Conservation (phyloP, 2,329 filamentous ascomycete species). For the Monilinia fructicola region DNA sequence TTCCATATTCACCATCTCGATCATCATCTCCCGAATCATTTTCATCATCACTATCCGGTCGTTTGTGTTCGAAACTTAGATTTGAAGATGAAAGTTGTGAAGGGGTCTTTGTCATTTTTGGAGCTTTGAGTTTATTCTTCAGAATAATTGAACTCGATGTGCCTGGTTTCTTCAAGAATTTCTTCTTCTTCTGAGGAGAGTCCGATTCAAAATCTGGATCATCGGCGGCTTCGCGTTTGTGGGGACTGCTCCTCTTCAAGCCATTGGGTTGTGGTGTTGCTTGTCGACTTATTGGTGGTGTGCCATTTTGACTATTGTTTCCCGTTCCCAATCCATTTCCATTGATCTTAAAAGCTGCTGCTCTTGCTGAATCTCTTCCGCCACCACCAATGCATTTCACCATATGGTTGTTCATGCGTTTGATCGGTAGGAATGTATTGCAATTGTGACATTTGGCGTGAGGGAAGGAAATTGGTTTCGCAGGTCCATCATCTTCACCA, state of each 20-base stretch:
- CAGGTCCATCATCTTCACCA: slow-evolving; percentile 48
- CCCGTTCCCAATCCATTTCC: slow-evolving; percentile 45
- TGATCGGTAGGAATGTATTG: slow-evolving; percentile 64
- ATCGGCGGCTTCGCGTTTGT: slow-evolving; percentile 38
- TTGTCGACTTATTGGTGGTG: slow-evolving; percentile 62
- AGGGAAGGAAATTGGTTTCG: slow-evolving; percentile 63
- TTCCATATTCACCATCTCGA: slow-evolving; percentile 36
- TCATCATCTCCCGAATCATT: slow-evolving; percentile 36
- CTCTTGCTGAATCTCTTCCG: slow-evolving; percentile 60
- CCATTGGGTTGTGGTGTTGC: slow-evolving; percentile 51
- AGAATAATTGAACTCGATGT: slow-evolving; percentile 11
- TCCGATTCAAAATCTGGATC: slow-evolving; percentile 39
- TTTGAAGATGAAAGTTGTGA: slow-evolving; percentile 32
- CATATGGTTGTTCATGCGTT: slow-evolving; percentile 67
- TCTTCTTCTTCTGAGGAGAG: slow-evolving; percentile 39
- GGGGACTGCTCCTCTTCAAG: slow-evolving; percentile 36
- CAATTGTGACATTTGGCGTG: slow-evolving; percentile 67
- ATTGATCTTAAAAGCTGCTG: slow-evolving; percentile 63
- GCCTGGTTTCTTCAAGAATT: slow-evolving; percentile 34
- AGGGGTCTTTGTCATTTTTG: slow-evolving; percentile 31
- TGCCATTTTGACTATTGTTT: slow-evolving; percentile 51
- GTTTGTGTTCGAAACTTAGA: slow-evolving; percentile 35
- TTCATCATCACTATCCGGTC: slow-evolving; percentile 31
- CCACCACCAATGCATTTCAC: slow-evolving; percentile 66
- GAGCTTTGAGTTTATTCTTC: slow-evolving; percentile 35